Evolutionary conservation across 768 basidiomycete genomes (phyloP).

Genomic region (Tylopilus subfusipes): DNA sequence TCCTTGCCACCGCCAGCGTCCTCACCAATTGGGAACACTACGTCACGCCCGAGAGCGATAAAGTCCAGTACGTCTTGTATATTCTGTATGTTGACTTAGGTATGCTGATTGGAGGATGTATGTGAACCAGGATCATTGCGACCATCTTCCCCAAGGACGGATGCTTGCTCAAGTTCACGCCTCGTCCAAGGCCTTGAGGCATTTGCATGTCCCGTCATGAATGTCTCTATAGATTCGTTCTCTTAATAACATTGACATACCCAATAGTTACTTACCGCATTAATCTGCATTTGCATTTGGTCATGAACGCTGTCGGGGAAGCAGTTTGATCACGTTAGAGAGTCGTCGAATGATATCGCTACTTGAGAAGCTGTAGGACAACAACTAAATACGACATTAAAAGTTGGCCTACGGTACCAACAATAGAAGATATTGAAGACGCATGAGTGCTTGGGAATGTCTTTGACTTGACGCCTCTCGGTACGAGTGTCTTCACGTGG

Average conservation of each 20-base stretch:
- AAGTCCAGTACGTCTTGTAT: constrained; percentile 66
- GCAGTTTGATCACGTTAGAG: no score
- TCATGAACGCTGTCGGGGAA: neutral
- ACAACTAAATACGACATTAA: no score
- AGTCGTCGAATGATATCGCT: no score
- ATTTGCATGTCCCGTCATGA: neutral
- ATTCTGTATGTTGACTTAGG: neutral
- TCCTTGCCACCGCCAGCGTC: constrained; percentile 76
- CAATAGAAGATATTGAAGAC: no score
- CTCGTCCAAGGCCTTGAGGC: constrained; percentile 40
- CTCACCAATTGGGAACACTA: constrained; percentile 87
- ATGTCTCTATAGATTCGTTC: neutral
- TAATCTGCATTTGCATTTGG: constrained; percentile 13
- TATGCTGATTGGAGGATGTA: neutral
- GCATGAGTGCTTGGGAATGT: no score
- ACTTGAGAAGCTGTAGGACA: no score
- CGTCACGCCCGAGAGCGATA: constrained; percentile 69
- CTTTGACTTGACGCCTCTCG: no score
- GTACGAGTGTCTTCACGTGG: no score
- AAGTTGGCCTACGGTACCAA: no score
- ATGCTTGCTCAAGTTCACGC: constrained; percentile 73
- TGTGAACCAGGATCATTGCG: constrained; percentile 72
- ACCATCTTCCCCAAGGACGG: constrained; percentile 96
- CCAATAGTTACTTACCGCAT: no score
- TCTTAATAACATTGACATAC: constrained; percentile 2